These are phyloP conservation scores for Hymenoscyphus albidus DNA, from an alignment of 2,329 filamentous ascomycete genomes.

Conservation along the genomic window DNA sequence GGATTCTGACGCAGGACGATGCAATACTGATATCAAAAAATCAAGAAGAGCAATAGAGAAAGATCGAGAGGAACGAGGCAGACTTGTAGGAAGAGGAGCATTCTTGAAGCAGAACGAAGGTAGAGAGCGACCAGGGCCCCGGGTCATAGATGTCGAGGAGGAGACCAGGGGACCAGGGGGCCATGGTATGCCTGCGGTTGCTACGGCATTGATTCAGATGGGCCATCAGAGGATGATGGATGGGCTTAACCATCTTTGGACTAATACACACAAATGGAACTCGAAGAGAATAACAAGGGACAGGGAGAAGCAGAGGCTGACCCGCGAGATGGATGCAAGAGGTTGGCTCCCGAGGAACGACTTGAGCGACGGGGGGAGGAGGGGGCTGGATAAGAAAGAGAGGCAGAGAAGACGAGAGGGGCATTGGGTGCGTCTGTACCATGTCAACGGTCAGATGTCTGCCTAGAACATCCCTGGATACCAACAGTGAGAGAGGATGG, in stretches of 20 bases:
- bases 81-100: conserved; percentile 8
- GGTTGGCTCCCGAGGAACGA: background rate
- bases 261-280: conserved; percentile 3
- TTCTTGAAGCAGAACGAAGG: conserved; percentile 9
- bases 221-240: background rate
- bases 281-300: conserved; percentile 11
- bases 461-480: background rate
- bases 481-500: background rate
- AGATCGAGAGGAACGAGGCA: conserved; percentile 12
- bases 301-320: background rate
- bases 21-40: background rate
- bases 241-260: conserved; percentile 5
- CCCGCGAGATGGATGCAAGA: conserved; percentile 9
- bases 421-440: background rate
- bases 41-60: conserved; percentile 5
- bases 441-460: background rate
- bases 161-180: conserved; percentile 4
- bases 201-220: conserved; percentile 7
- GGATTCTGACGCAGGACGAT: background rate
- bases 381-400: background rate
- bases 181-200: conserved; percentile 3
- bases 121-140: conserved; percentile 2
- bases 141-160: conserved; percentile 3
- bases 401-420: background rate
- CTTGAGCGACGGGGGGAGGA: background rate